A percentile compares a stretch with the other conserved stretches of the same genome.
These are phyloP conservation scores for Rhodosporidiobolus odoratus DNA, from an alignment of 768 basidiomycete genomes.

Conservation along the genomic window DNA sequence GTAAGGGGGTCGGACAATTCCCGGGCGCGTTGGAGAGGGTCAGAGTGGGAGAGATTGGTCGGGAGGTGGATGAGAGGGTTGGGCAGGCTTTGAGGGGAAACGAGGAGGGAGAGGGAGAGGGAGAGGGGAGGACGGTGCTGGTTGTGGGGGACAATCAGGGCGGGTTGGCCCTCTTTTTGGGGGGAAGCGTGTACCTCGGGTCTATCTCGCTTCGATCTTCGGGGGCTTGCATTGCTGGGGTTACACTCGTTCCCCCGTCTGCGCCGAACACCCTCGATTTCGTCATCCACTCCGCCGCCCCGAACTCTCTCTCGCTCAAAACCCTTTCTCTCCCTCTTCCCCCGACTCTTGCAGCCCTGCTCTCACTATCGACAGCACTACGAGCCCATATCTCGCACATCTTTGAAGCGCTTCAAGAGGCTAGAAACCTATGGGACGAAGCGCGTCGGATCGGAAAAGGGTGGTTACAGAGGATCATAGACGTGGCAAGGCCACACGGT, in stretches of 20 bases:
- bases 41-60: not conserved
- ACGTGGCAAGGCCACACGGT: constrained; percentile 24
- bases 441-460: constrained; percentile 29
- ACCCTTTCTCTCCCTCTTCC: constrained; percentile 13
- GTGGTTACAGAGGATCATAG: constrained; percentile 35
- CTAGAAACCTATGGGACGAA: constrained; percentile 36
- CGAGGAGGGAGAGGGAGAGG: not conserved
- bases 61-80: constrained; percentile 1
- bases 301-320: not conserved
- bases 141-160: constrained; percentile 24
- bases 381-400: constrained; percentile 17
- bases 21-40: constrained; percentile 2
- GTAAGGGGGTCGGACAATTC: not conserved
- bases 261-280: not conserved
- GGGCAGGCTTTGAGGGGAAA: not conserved
- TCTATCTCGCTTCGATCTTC: not conserved
- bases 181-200: constrained; percentile 34
- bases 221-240: not conserved
- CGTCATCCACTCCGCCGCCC: not conserved
- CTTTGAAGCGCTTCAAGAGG: constrained; percentile 35
- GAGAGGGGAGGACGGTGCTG: constrained; percentile 17
- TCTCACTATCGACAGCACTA: constrained; percentile 17
- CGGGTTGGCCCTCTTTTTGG: constrained; percentile 27
- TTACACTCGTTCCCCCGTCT: not conserved
- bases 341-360: constrained; percentile 7